Evolutionary conservation across 192 early-diverging fungal genomes (phyloP), one percentile per base, ranked within the genome.

Genomic region (Rhizophagus sp.): DNA sequence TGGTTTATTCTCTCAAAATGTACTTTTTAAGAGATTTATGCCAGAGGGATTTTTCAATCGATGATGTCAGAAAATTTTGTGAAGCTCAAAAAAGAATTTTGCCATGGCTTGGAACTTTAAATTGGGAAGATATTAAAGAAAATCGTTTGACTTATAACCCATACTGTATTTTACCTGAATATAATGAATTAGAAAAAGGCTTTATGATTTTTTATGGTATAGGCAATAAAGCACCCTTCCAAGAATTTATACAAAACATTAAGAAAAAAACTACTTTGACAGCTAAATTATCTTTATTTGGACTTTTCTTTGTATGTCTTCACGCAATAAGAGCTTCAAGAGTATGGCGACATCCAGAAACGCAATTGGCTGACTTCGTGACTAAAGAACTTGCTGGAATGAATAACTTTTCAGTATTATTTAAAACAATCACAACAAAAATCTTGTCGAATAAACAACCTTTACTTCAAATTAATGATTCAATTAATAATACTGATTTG

Each of bases 21-120:
- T 77, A 81, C 36, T 81, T 81, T 52, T 44, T 81, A 41, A 63
- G 73, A 24, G 50, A 34, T 47, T 61, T 81, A 17, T 75, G 65
- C 8, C 36, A n/a, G 12, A 52, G 50, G 22, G 24, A 25, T 50
- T 70, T 81, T 67, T 71, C 66, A 24, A 41, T 81, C 0, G 64
- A 81, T 22, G 47, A 81, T 15, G 4, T 81, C 1, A 75, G 34
- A 44, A 30, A 52, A 34, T 81, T 81, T 76, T 77, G 75, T 52
- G n/a, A 70, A 19, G 49, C 13, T 7, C 64, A 57, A n/a, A 25
- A 65, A 13, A 3, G 36, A 34, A 27, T 68, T 15, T 71, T 81
- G 22, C 80, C 80, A 1, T 81, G 80, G 74, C 3, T 81, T 25
- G 27, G 12, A 41, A 30, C 12, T 69, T 69, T 81, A 5, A 19